These are phyloP conservation scores for Elaeagnus macrophylla DNA, from an alignment of 306 rosid species.

Conservation along the genomic window DNA sequence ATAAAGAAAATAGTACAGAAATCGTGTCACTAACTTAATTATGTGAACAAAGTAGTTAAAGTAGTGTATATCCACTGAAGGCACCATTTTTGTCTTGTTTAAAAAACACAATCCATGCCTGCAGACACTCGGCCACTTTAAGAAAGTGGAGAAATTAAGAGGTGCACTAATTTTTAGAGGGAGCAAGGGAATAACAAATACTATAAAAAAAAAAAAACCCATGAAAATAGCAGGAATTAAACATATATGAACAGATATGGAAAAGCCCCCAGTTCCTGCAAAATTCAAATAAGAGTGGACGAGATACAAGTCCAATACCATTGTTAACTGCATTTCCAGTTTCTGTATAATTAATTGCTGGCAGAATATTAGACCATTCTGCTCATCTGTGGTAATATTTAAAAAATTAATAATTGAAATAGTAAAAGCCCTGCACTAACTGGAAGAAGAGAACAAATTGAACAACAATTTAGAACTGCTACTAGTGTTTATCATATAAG, in stretches of 20 bases:
- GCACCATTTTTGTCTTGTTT: no score
- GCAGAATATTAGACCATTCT: constrained; percentile 45
- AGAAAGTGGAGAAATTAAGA: no score
- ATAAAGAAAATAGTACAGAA: not conserved
- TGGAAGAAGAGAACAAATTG: constrained; percentile 3
- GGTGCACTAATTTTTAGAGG: no score
- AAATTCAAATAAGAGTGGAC: not conserved
- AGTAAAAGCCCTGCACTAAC: constrained; percentile 7
- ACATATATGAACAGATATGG: no score
- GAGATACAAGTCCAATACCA: constrained; percentile 43
- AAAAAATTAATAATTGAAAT: constrained; percentile 20
- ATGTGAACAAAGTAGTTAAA: not conserved
- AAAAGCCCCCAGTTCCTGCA: not conserved
- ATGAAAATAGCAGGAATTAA: no score
- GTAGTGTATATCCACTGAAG: no score
- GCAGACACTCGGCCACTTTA: no score
- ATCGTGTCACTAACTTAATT: not conserved
- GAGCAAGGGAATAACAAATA: no score
- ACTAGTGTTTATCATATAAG: constrained; percentile 1
- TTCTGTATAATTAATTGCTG: constrained; percentile 36
- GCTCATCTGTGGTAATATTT: constrained; percentile 53
- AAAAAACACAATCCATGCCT: no score
- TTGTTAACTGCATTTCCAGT: constrained; percentile 39
- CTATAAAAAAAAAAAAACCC: no score
- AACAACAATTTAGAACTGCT: not conserved